Evolutionary conservation across 352 stramenopile genomes (phyloP), one percentile per base, ranked within the genome.

Genomic region (Globisporangium splendens): DNA sequence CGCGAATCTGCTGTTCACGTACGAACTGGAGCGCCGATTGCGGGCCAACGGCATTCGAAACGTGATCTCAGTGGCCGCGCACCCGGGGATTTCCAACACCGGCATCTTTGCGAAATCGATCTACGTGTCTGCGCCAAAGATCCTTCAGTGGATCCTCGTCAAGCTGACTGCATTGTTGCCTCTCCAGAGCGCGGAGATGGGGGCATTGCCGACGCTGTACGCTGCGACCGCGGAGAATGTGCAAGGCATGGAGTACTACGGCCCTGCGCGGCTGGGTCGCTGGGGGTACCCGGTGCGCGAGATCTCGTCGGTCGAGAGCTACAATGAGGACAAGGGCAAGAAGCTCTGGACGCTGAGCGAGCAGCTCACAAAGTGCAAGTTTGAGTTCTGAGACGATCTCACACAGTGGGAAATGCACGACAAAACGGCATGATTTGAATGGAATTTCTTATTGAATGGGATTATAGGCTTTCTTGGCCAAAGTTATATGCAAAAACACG

Each of bases 1-100:
- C 57, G 57, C 62, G 12, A 73, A 77, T 17, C 54, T 84, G 53
- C 20, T 84, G 44, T 86, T 86, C 61, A 76, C 72, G 28, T 65
- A 72, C 46, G 77, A 84, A 42, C 64, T 87, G 39, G 59, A 79
- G 20, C 66, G 74, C 4, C 68, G 74, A 11, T 48, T 87, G 15
- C 44, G 54, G 35, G 44, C 56, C 20, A 59, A 56, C 15, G 54
- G 49, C 3, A 50, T 77, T 35, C 24, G 31, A 15, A 74, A 76
- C 47, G 65, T 83, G 15, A 50, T 73, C 46, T 67, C 72, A 5
- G 62, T 86, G 28, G 66, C 68, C 3, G 66, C 68, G 42, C 72
- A 80, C 24, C 69, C 72, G 14, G 72, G 72, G 49, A 51, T 73
- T 17, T 72, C 65, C 46, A 62, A 71, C 48, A 80, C 72, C 24